Percentiles rank a stretch among this genome's conserved stretches.
Conservation (phyloP, 2,329 filamentous ascomycete genomes). For the Epichloe hybrida region DNA sequence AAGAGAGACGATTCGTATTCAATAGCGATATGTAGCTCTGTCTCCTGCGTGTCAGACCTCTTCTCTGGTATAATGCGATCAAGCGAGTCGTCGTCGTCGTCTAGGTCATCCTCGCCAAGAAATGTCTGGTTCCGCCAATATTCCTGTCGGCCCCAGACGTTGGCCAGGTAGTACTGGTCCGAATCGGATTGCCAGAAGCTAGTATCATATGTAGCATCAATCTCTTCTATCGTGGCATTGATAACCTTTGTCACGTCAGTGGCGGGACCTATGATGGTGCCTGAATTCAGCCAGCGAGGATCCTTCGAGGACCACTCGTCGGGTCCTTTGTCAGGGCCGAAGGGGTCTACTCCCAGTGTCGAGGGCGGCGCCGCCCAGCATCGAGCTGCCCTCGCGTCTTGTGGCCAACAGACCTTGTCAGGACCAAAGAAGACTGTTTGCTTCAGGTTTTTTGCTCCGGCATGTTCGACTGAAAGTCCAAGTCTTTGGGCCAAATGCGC, state of each 20-base stretch:
- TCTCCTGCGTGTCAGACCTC: constrained; percentile 8
- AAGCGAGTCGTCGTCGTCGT: constrained; percentile 4
- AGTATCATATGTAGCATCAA: constrained; percentile 21
- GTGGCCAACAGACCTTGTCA: constrained; percentile 31
- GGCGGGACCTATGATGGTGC: constrained; percentile 30
- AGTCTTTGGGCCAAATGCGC: constrained; percentile 35
- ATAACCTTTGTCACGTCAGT: constrained; percentile 16
- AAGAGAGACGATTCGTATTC: constrained; percentile 28
- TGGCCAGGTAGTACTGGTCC: constrained; percentile 30
- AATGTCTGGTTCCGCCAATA: constrained; percentile 22
- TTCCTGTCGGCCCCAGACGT: constrained; percentile 29
- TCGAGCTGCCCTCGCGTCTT: constrained; percentile 20
- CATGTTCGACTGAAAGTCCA: constrained; percentile 22
- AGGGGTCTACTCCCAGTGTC: constrained; percentile 17
- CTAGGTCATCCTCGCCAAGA: constrained; percentile 9
- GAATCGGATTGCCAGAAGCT: constrained; percentile 25
- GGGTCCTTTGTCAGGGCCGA: constrained; percentile 22
- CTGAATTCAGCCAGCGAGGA: constrained; percentile 31
- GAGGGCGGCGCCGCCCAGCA: constrained; percentile 28
- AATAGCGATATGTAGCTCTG: constrained; percentile 23
- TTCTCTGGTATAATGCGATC: constrained; percentile 12
- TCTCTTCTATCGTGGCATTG: constrained; percentile 14
- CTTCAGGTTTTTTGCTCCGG: constrained; percentile 17
- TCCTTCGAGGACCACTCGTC: constrained; percentile 18
- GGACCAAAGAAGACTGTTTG: constrained; percentile 30